Percentiles rank a stretch among this genome's conserved stretches.
Conservation (phyloP, 306 rosid species). For the Neltuma alba region DNA sequence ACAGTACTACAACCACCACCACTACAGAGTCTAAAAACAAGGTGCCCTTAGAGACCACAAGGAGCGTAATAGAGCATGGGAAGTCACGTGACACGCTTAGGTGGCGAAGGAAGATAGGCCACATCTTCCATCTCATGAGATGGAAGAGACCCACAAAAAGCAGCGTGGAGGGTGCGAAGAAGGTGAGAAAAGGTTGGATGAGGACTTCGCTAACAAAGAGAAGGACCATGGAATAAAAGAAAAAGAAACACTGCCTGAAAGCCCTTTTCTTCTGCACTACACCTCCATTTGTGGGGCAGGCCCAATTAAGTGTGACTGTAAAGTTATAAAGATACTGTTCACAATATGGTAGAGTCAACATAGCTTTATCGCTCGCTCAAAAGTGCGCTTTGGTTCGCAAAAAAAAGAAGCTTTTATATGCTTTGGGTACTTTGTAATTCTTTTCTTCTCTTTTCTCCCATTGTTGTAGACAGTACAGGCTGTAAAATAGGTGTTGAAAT, state of each 20-base stretch:
- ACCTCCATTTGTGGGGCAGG: conserved; percentile 37
- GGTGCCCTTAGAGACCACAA: conserved; percentile 51
- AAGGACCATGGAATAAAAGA: conserved; percentile 69
- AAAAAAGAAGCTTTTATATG: conserved; percentile 36
- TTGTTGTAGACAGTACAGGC: conserved; percentile 45
- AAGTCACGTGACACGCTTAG: conserved; percentile 69
- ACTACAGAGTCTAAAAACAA: conserved; percentile 46
- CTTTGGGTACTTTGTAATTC: conserved; percentile 33
- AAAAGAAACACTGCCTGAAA: conserved; percentile 33
- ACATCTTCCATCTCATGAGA: conserved; percentile 79
- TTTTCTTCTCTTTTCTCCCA: conserved; percentile 22
- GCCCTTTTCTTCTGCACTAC: conserved; percentile 29
- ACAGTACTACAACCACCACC: conserved; percentile 14
- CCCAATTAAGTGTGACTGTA: conserved; percentile 48
- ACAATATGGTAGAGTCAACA: conserved; percentile 53
- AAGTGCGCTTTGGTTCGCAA: conserved; percentile 46
- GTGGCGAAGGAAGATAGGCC: conserved; percentile 95
- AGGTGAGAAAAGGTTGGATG: conserved; percentile 86
- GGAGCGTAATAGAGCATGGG: conserved; percentile 87
- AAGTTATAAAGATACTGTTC: conserved; percentile 51
- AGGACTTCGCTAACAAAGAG: conserved; percentile 78
- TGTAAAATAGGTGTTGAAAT: conserved; percentile 56
- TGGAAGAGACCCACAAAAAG: conserved; percentile 74
- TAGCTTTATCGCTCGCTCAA: conserved; percentile 53
- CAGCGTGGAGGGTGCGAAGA: conserved; percentile 77